Base-by-base conservation (phyloP, 2,329 filamentous ascomycete genomes). In the Leptographium galeiforme region DNA sequence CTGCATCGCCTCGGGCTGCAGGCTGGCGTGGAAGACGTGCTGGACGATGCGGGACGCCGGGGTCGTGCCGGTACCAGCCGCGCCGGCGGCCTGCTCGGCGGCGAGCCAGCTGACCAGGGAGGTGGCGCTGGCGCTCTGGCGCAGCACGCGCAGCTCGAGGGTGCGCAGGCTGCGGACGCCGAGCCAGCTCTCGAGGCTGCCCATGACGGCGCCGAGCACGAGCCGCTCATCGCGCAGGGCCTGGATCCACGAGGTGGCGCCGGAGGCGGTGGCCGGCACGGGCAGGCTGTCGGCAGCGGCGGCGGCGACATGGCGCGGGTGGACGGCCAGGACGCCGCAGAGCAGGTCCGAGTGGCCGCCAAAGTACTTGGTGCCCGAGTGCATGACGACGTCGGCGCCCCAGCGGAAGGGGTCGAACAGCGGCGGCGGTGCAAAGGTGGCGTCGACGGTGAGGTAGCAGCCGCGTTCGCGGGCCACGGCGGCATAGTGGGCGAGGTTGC, bases 301-400 rank as follows among this genome's bases (percentile, higher is more conserved):
- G 10, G 18, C 53, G 52, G 45, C 38, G 43, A 52, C 46, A 48
- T 56, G 50, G 13, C 33, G 53, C 16, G 77, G 76, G 50, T 77
- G 72, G 7, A 89, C 78, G 0, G 81, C 79, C 33, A 98, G 70
- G 18, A 94, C 84, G 25, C 93, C 93, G 64, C 87, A 94, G 7
- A 97, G 79, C 76, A 97, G 77, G 69, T 98, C 93, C 59, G 85
- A 91, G 70, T 98, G 93, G 0, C 93, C 93, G 19, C 93, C 93
- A 60, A 98, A 81, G 69, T 97, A 98, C 74, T 97, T 98, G 18
- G 90, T 95, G 4, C 89, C 93, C 51, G 79, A 85, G 69, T 98
- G 93, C 87, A 97, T 86, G 38, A 95, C 79, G 1, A 90, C 69
- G 68, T 97, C 91, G 33, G 85, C 89, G 48, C 89, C 91, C 66